Evolutionary conservation across 2,329 filamentous ascomycete genomes (phyloP), one percentile per base, ranked within the genome.

Genomic region (Apiospora pterosperma): DNA sequence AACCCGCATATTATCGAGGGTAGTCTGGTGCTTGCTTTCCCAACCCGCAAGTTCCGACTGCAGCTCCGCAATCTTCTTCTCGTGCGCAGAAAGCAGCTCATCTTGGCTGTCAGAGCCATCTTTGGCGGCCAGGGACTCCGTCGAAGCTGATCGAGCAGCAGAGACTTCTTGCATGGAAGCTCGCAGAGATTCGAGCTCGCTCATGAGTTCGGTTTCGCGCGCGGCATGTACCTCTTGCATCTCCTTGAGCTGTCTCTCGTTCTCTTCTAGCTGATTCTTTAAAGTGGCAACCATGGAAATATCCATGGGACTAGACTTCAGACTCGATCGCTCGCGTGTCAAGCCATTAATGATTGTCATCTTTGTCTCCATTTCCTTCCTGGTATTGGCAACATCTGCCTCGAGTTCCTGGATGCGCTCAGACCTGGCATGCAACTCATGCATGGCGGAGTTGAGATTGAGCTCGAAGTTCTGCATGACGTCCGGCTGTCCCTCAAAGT

Each of bases 351-450:
- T 98, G 74, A 99, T 94, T 36, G 92, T 92, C 83, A 95, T 93
- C 85, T 99, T 99, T 67, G 87, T 90, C 75, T 99, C 96, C 90
- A 98, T 97, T 77, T 99, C 96, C 81, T 93, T 97, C 81, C 92
- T 96, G 25, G 93, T 88, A 4, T 88, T 89, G 31, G 89, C 83
- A 64, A 97, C 87, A 70, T 97, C 95, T 6, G 89, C 88, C 77
- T 99, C 96, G 16, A 99, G 83, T 71, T 94, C 90, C 73, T 96
- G 92, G 62, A 97, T 94, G 34, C 94, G 89, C 76, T 98, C 94
- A 42, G 94, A 94, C 48, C 94, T 89, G 11, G 85, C 85, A 69
- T 97, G 91, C 38, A 99, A 83, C 75, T 99, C 96, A 71, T 96
- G 92, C 89, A 97, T 95, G 65, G 95, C 93, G 2, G 92, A 87